phyloP scores from a whole-genome alignment of 352 stramenopile species.

The Phytophthora pinifolia region DNA sequence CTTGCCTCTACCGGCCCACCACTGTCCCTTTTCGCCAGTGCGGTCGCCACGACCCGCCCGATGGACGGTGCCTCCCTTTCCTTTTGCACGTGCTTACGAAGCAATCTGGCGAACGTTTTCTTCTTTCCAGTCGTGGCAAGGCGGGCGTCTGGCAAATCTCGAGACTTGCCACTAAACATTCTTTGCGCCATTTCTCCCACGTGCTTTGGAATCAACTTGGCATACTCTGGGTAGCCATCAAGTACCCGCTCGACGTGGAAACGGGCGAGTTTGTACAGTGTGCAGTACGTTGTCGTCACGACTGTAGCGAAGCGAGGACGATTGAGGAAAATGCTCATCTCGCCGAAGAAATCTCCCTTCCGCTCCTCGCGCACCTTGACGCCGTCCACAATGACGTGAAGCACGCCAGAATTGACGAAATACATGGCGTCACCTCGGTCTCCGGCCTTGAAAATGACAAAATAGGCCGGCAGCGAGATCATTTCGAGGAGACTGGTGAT shows the following conservation, averaged over 20 bases:
- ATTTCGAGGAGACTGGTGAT: conserved; percentile 66
- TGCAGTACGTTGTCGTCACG: conserved; percentile 58
- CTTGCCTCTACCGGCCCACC: background rate
- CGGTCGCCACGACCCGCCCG: conserved; percentile 14
- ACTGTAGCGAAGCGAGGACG: conserved; percentile 54
- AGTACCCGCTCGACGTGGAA: conserved; percentile 59
- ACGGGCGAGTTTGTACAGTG: conserved; percentile 56
- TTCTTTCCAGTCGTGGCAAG: conserved; percentile 28
- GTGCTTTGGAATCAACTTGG: conserved; percentile 36
- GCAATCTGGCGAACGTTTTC: conserved; percentile 45
- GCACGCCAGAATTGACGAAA: conserved; percentile 62
- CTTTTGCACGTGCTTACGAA: conserved; percentile 47
- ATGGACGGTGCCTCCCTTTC: conserved; percentile 37
- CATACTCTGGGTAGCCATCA: conserved; percentile 55
- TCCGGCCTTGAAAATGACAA: conserved; percentile 46
- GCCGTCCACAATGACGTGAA: conserved; percentile 52
- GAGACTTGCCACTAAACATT: conserved; percentile 36
- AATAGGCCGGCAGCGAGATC: conserved; percentile 54
- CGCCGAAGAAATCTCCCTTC: conserved; percentile 64
- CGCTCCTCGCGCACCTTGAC: conserved; percentile 64
- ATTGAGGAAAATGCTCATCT: conserved; percentile 60
- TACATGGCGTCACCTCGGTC: conserved; percentile 72
- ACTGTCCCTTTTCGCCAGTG: conserved; percentile 14
- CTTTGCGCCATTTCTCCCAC: conserved; percentile 45
- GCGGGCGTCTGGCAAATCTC: conserved; percentile 14